A percentile compares a stretch with the other conserved stretches of the same genome.
These are phyloP conservation scores for Exophiala sp. DNA, from an alignment of 2,329 filamentous ascomycete genomes.

Conservation along the genomic window DNA sequence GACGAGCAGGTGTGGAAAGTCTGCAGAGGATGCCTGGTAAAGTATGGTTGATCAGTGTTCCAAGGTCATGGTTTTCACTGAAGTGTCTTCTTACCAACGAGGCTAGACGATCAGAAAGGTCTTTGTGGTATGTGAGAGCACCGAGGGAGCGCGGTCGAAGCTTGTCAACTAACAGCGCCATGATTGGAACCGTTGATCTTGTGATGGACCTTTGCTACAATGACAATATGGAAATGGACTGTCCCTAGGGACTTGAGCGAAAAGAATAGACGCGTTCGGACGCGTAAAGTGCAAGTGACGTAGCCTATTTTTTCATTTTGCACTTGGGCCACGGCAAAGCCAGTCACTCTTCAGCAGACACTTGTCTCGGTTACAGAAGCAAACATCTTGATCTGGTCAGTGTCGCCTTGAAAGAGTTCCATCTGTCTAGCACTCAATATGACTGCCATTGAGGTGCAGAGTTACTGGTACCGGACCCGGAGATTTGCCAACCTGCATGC, in stretches of 20 bases:
- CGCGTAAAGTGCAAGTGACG: conserved; percentile 16
- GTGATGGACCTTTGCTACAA: neutral
- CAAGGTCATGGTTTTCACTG: conserved; percentile 5
- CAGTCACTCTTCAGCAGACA: no score
- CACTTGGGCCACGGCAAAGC: no score
- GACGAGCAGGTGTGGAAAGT: conserved; percentile 95
- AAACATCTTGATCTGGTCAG: no score
- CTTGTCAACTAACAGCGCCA: conserved; percentile 65
- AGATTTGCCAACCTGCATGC: no score
- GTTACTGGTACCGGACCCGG: no score
- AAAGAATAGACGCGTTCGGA: conserved; percentile 6
- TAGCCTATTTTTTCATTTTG: neutral
- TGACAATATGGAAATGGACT: neutral
- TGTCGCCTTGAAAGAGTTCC: no score
- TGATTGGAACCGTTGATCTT: conserved; percentile 30
- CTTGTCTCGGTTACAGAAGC: no score
- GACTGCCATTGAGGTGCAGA: no score
- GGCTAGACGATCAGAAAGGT: conserved; percentile 80
- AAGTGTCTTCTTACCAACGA: conserved; percentile 64
- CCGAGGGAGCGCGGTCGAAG: conserved; percentile 52
- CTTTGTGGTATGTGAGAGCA: conserved; percentile 76
- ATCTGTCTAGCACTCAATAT: no score
- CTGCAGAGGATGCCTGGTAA: conserved; percentile 81
- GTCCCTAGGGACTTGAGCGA: no score
- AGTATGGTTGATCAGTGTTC: conserved; percentile 18